phyloP scores from a whole-genome alignment of 192 early-diverging fungal species.

The Oehlia diaphana region DNA sequence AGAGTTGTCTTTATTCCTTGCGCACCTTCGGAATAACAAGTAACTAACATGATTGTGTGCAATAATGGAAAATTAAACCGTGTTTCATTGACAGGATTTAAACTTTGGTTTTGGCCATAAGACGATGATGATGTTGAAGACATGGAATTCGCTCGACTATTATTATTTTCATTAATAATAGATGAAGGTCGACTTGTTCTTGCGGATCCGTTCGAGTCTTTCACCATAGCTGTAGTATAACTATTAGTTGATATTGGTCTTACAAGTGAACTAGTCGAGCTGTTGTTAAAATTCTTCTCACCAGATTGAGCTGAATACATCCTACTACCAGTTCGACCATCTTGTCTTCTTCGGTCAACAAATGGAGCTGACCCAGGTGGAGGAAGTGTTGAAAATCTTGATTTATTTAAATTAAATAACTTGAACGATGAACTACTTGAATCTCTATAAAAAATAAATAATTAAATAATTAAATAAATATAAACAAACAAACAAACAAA shows the following conservation, averaged over 20 bases:
- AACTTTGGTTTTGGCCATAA: constrained; percentile 17
- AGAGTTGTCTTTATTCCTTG: constrained; percentile 73
- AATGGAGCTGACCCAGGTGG: constrained; percentile 29
- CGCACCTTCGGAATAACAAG: constrained; percentile 76
- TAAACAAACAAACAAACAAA: too few species aligned
- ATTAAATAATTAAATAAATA: background rate
- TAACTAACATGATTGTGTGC: constrained; percentile 74
- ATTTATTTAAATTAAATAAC: constrained; percentile 25
- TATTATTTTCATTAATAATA: constrained; percentile 30
- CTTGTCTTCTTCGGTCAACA: background rate
- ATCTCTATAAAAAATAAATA: constrained; percentile 6
- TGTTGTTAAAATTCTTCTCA: constrained; percentile 22
- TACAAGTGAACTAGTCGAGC: constrained; percentile 34
- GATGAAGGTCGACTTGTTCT: constrained; percentile 38
- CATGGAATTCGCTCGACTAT: constrained; percentile 37
- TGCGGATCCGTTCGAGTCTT: background rate
- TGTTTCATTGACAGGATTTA: constrained; percentile 42
- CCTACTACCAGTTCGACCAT: background rate
- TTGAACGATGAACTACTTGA: constrained; percentile 24
- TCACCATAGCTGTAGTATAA: constrained; percentile 30
- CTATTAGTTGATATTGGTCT: constrained; percentile 31
- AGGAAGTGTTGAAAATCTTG: constrained; percentile 34
- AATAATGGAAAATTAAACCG: constrained; percentile 53
- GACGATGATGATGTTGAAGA: constrained; percentile 40
- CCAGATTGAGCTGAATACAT: background rate